Base-by-base conservation (phyloP, 495 filamentous ascomycete genomes). In the Talaromyces wortmannii region DNA sequence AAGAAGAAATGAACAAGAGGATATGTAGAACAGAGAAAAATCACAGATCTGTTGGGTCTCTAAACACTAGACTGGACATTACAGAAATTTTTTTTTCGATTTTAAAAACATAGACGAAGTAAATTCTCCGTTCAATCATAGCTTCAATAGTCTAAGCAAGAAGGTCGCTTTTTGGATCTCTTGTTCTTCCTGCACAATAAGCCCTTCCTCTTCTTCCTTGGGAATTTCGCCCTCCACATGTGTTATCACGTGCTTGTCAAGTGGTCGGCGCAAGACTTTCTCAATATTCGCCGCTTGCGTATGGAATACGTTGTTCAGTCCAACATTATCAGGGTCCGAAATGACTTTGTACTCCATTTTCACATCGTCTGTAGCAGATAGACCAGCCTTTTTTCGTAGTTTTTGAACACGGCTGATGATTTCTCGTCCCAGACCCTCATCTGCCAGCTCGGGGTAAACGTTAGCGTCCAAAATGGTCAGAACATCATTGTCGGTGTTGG, bases 91-190 rank as follows among this genome's bases (percentile, higher is more conserved):
- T 48, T 30, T 48, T 48, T 17, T 16, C 45, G 8, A 40, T 8
- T 13, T 8, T 13, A 40, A 40, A 13, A 40, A 10, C 8, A 40
- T 23, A 23, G 23, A 23, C 23, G 23, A 4, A 23, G 1, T 1
- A 1, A 23, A 23, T 23, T 23, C 23, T 23, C 23, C 23, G 23
- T 10, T 40, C 36, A 13, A 45, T 53, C 43, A 53, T 29, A 96
- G 71, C 74, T 84, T 91, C 54, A 95, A 69, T 58, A 97, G 66
- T 61, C 90, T 83, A 68, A 97, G 67, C 75, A 94, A 74, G 73
- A 96, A 91, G 7, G 83, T 90, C 0, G 90, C 89, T 62, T 88
- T 90, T 63, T 90, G 88, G 50, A 96, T 83, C 73, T 96, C 91
- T 59, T 92, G 86, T 69, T 95, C 87, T 67, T 96, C 92, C 66